Evolutionary conservation across 345 rosid species (phyloP).

Genomic region (Capsella bursapastoris): DNA sequence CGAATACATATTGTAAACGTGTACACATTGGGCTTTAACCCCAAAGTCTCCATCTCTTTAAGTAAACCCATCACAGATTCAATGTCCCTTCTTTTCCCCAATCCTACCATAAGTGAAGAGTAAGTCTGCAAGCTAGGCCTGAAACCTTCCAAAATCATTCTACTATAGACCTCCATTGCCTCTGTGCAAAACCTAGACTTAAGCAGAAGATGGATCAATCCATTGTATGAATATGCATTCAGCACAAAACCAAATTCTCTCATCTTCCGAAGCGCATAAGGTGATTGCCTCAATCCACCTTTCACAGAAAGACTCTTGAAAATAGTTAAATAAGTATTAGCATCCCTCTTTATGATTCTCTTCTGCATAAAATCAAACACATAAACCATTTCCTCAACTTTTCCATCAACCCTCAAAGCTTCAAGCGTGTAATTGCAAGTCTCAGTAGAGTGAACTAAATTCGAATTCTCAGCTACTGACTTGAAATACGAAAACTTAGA

Average conservation of each 20-base stretch:
- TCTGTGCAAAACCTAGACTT: slow-evolving; percentile 65
- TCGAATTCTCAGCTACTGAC: slow-evolving; percentile 54
- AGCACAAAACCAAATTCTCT: slow-evolving; percentile 63
- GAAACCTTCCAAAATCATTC: slow-evolving; percentile 78
- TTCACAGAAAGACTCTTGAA: slow-evolving; percentile 62
- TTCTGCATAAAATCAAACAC: slow-evolving; percentile 89
- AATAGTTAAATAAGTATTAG: slow-evolving; percentile 61
- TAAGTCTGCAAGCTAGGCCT: slow-evolving; percentile 95
- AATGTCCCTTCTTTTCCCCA: slow-evolving; percentile 80
- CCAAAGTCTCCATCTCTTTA: slow-evolving; percentile 80
- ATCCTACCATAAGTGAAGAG: slow-evolving; percentile 89
- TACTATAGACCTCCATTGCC: slow-evolving; percentile 69
- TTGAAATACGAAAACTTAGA: slow-evolving; percentile 69
- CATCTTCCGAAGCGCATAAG: slow-evolving; percentile 64
- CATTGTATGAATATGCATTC: slow-evolving; percentile 82
- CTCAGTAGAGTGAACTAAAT: slow-evolving; percentile 63
- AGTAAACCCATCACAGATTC: slow-evolving; percentile 72
- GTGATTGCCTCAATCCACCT: slow-evolving; percentile 71
- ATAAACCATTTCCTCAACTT: slow-evolving; percentile 62
- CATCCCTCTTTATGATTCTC: slow-evolving; percentile 66
- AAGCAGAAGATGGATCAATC: slow-evolving; percentile 77
- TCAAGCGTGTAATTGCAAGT: slow-evolving; percentile 87
- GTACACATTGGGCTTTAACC: slow-evolving; percentile 83
- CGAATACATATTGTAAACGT: slow-evolving; percentile 93
- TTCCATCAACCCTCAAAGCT: slow-evolving; percentile 64